Conservation (phyloP, 2,329 filamentous ascomycete species). For the Ascochyta pisi region DNA sequence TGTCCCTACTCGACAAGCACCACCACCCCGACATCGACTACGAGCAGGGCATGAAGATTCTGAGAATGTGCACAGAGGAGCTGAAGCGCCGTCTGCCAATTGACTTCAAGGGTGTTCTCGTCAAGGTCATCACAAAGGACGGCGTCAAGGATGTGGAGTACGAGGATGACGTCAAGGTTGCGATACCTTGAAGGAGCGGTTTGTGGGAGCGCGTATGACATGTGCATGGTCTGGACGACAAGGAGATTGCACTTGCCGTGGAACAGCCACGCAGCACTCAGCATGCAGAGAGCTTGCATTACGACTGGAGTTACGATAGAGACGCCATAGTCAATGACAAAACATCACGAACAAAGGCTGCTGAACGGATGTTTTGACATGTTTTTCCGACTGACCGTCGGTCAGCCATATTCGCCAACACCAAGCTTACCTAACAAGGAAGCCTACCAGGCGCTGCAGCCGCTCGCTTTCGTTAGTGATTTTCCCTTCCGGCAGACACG, state of each 20-base stretch:
- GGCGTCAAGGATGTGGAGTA: conserved; percentile 86
- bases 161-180: conserved; percentile 78
- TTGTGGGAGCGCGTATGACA: conserved; percentile 5
- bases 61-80: conserved; percentile 95
- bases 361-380: neutral
- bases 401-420: no score
- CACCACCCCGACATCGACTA: conserved; percentile 93
- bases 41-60: conserved; percentile 87
- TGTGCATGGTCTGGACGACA: conserved; percentile 12
- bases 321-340: conserved; percentile 18
- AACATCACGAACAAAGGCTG: conserved; percentile 3
- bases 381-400: no score
- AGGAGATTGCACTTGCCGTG: conserved; percentile 10
- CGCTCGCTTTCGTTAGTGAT: no score
- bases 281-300: neutral
- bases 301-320: conserved; percentile 16
- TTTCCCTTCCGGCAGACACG: no score
- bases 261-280: conserved; percentile 1
- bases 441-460: no score
- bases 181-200: conserved; percentile 58
- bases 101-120: conserved; percentile 95
- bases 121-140: conserved; percentile 95
- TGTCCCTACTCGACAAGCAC: conserved; percentile 97
- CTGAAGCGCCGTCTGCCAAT: conserved; percentile 95
- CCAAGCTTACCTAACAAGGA: no score